Percentiles rank a stretch among this genome's conserved stretches.
phyloP scores from a whole-genome alignment of 495 filamentous ascomycete genomes.

The Neurospora sp. region DNA sequence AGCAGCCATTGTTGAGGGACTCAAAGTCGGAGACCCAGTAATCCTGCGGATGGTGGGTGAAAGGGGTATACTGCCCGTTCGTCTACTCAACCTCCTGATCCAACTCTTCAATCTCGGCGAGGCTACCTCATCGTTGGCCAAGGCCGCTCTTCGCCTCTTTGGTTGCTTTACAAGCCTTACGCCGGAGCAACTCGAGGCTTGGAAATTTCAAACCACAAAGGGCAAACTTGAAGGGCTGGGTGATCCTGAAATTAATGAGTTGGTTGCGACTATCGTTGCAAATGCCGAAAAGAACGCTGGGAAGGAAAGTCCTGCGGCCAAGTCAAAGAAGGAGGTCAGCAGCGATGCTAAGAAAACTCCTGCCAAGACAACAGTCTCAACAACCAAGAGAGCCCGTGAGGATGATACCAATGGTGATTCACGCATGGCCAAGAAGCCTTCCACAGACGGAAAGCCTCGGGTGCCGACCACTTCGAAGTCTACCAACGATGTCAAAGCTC shows the following conservation, averaged over 20 bases:
- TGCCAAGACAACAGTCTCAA: constrained; percentile 1
- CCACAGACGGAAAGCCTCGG: constrained; percentile 14
- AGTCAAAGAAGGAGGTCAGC: constrained; percentile 11
- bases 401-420: constrained; percentile 25
- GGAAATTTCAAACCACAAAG: constrained; percentile 55
- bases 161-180: constrained; percentile 49
- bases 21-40: constrained; percentile 3
- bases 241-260: constrained; percentile 45
- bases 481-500: not conserved
- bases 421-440: constrained; percentile 30
- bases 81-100: constrained; percentile 50
- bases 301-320: constrained; percentile 10
- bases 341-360: constrained; percentile 1
- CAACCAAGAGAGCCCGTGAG: constrained; percentile 24
- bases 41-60: constrained; percentile 42
- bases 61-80: constrained; percentile 33
- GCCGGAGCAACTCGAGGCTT: constrained; percentile 50
- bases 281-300: constrained; percentile 14
- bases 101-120: constrained; percentile 58
- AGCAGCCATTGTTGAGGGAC: constrained; percentile 7
- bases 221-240: constrained; percentile 57
- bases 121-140: constrained; percentile 49
- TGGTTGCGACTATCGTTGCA: constrained; percentile 32
- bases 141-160: constrained; percentile 57
- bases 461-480: constrained; percentile 7